These are phyloP conservation scores for Taxawa tesnikishii DNA, from an alignment of 2,329 filamentous ascomycete genomes.

Conservation along the genomic window DNA sequence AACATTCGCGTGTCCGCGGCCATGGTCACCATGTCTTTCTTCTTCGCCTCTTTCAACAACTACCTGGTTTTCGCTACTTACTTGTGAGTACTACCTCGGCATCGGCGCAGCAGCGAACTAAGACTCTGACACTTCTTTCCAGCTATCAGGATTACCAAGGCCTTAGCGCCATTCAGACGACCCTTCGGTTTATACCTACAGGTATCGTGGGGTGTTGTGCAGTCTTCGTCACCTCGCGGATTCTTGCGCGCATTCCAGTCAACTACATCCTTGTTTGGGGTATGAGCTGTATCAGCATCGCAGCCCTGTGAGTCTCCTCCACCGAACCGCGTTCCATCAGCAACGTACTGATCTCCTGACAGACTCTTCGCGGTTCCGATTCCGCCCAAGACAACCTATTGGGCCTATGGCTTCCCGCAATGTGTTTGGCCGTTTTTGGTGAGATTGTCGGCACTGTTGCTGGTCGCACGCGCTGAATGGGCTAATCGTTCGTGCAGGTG, in stretches of 20 bases:
- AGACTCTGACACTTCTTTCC: not conserved
- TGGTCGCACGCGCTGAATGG: too few relatives aligned
- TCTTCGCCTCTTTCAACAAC: conserved; percentile 57
- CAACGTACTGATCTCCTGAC: too few relatives aligned
- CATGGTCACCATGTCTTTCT: conserved; percentile 53
- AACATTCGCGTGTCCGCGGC: conserved; percentile 49
- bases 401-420: conserved; percentile 54
- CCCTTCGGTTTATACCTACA: conserved; percentile 55
- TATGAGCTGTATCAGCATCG: conserved; percentile 41
- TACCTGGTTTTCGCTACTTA: conserved; percentile 57
- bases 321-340: too few relatives aligned
- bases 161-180: conserved; percentile 51
- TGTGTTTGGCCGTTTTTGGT: conserved; percentile 54
- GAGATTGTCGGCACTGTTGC: too few relatives aligned
- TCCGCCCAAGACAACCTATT: conserved; percentile 48
- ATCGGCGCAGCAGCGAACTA: too few relatives aligned
- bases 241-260: conserved; percentile 47
- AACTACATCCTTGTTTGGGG: conserved; percentile 47
- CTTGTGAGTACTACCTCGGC: conserved; percentile 26
- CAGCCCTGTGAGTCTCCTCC: conserved; percentile 28
- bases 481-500: too few relatives aligned
- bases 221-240: conserved; percentile 41
- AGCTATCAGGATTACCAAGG: conserved; percentile 54
- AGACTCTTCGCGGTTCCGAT: conserved; percentile 52
- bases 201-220: conserved; percentile 49